Percentiles rank a stretch among this genome's conserved stretches.
These are phyloP conservation scores for Hyaloscypha bicolor DNA, from an alignment of 495 filamentous ascomycete genomes.

Conservation along the genomic window DNA sequence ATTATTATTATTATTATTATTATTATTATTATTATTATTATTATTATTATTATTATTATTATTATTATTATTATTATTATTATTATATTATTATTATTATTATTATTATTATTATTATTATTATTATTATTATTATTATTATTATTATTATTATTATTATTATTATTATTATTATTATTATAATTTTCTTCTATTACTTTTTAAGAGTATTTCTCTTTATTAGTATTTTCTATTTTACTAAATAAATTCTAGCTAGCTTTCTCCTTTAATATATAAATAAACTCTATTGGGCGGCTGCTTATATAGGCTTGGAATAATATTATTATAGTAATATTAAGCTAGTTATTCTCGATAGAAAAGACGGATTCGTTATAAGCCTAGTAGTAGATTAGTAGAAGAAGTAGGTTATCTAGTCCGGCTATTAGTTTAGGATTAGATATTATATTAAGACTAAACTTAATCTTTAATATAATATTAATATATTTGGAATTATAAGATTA, in stretches of 20 bases:
- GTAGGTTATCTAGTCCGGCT: slow-evolving; percentile 25
- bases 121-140: no score
- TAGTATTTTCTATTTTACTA: slow-evolving; percentile 10
- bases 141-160: no score
- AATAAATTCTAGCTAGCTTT: slow-evolving; percentile 17
- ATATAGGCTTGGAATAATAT: slow-evolving; percentile 26
- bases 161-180: slow-evolving; percentile 10
- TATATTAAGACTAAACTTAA: slow-evolving; percentile 12
- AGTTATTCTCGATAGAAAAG: slow-evolving; percentile 24
- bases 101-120: no score
- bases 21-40: no score
- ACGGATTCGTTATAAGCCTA: slow-evolving; percentile 24
- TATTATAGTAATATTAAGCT: slow-evolving; percentile 19
- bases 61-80: no score
- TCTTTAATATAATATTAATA: slow-evolving; percentile 16
- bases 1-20: no score
- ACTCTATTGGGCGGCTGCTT: slow-evolving; percentile 19
- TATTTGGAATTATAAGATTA: slow-evolving; percentile 7
- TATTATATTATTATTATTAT: no score
- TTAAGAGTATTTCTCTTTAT: neutral
- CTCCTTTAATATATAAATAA: slow-evolving; percentile 20
- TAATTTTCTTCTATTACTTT: slow-evolving; percentile 6
- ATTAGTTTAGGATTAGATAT: slow-evolving; percentile 25
- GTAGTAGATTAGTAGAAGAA: slow-evolving; percentile 22
- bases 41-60: no score